These are phyloP conservation scores for Kwoniella pini DNA, from an alignment of 768 basidiomycete species.

Conservation along the genomic window DNA sequence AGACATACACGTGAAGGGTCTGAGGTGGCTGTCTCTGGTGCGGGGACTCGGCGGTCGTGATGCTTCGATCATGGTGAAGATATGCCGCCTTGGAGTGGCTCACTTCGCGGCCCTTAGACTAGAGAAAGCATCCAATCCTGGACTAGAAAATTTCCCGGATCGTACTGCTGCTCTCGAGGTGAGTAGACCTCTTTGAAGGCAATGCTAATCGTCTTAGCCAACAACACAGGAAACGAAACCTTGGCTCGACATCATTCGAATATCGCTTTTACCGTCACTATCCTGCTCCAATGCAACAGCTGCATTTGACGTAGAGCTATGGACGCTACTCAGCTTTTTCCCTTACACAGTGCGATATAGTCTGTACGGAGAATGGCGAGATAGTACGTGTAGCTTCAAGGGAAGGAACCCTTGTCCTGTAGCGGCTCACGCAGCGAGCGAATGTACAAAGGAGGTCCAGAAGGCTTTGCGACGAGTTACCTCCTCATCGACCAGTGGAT, in stretches of 20 bases:
- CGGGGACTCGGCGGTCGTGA: constrained; percentile 80
- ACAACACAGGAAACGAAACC: constrained; percentile 41
- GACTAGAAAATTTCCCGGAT: constrained; percentile 1
- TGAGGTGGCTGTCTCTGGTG: constrained; percentile 76
- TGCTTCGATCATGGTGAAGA: constrained; percentile 72
- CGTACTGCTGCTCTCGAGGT: constrained; percentile 17
- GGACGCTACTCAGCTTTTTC: constrained; percentile 81
- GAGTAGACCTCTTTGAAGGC: not conserved
- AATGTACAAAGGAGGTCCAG: constrained; percentile 85
- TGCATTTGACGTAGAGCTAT: constrained; percentile 85
- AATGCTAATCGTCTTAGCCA: constrained; percentile 28
- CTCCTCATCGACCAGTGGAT: constrained; percentile 49
- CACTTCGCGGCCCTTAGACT: too few species aligned
- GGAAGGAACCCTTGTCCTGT: constrained; percentile 32
- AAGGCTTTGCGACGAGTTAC: constrained; percentile 84
- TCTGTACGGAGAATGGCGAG: constrained; percentile 95
- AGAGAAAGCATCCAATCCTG: constrained; percentile 39
- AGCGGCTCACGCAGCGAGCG: constrained; percentile 58
- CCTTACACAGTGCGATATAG: constrained; percentile 79
- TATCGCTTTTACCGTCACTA: constrained; percentile 81
- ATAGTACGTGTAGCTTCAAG: constrained; percentile 66
- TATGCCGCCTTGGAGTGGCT: constrained; percentile 57
- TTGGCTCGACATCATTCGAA: constrained; percentile 79
- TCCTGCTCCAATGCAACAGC: constrained; percentile 82
- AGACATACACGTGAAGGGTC: constrained; percentile 72